Evolutionary conservation across 192 early-diverging fungal genomes (phyloP).

Genomic region (Glomus cerebriforme): DNA sequence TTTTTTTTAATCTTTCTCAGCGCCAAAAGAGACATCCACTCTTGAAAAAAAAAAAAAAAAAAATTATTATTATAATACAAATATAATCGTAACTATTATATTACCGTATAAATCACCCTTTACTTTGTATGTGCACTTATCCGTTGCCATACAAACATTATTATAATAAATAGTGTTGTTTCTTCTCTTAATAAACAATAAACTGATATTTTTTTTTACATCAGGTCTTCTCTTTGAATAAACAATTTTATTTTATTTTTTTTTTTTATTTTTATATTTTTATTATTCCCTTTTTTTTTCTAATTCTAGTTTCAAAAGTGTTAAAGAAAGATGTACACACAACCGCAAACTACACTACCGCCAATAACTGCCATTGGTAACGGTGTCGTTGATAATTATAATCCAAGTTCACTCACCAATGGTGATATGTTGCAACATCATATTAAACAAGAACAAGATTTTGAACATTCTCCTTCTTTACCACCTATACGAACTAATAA

Average conservation of each 20-base stretch:
- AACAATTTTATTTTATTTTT: not conserved
- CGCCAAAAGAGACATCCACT: not conserved
- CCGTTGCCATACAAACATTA: not conserved
- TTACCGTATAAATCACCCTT: not conserved
- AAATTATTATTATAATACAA: not conserved
- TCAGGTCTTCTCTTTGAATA: not conserved
- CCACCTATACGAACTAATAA: slow-evolving; percentile 1
- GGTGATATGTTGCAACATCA: not conserved
- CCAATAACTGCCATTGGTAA: slow-evolving; percentile 10
- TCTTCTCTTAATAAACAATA: not conserved
- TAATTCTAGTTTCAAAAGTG: not conserved
- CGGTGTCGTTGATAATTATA: not conserved
- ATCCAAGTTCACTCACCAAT: not conserved
- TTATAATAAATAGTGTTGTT: not conserved
- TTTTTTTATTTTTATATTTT: not conserved
- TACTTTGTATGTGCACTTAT: not conserved
- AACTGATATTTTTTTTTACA: not conserved
- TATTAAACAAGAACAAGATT: not conserved
- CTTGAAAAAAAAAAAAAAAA: slow-evolving; percentile 11
- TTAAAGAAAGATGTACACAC: not conserved
- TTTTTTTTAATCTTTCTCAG: not conserved
- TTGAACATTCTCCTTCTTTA: not conserved
- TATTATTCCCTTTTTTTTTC: not conserved
- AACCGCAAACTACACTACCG: slow-evolving; percentile 5
- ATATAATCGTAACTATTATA: not conserved